Evolutionary conservation across 768 basidiomycete genomes (phyloP), one percentile per base, ranked within the genome.

Genomic region (Russula olivacea): DNA sequence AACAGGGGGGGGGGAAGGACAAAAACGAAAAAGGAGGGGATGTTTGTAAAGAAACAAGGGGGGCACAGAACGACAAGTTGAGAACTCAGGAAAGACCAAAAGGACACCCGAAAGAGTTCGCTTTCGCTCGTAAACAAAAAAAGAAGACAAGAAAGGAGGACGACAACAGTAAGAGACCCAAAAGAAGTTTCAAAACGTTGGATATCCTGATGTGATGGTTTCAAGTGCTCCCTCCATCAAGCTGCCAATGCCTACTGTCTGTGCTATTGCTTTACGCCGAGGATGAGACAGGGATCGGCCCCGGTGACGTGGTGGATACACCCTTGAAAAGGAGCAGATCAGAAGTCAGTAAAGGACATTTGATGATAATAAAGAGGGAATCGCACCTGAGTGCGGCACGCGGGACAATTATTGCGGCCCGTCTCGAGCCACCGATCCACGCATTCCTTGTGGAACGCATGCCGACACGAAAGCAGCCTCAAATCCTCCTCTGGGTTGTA

Each of bases 401-500:
- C 91, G 38, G 94, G 94, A 72, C 94, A 97, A 62, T 91, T 92
- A 69, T 97, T 97, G 61, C 86, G 80, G 3, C 93, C 93, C 45
- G 59, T 59, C 58, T 64, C 58, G 7, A 64, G 58, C 63, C 63
- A 60, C 23, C 63, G 47, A 71, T 97, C 94, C 7, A 97, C 91
- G 68, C 94, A 97, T 23, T 72, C 76, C 69, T 85, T 85, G 71
- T 98, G 94, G 80, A 94, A 98, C n/a, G 83, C 86, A 75, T 98
- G 94, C 66, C 83, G 81, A 74, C 95, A 97, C 6, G 76, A 75
- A 76, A 98, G 80, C 38, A 97, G 75, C 28, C 95, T 85, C 53
- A 95, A 74, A 30, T 93, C 86, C 50, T 93, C 90, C 49, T 89
- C 86, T 2, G 77, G 71, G 36, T 81, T 80, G 73, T 97, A 97